Conservation (phyloP, 2,329 filamentous ascomycete species). For the Scolecobasidium constrictum region DNA sequence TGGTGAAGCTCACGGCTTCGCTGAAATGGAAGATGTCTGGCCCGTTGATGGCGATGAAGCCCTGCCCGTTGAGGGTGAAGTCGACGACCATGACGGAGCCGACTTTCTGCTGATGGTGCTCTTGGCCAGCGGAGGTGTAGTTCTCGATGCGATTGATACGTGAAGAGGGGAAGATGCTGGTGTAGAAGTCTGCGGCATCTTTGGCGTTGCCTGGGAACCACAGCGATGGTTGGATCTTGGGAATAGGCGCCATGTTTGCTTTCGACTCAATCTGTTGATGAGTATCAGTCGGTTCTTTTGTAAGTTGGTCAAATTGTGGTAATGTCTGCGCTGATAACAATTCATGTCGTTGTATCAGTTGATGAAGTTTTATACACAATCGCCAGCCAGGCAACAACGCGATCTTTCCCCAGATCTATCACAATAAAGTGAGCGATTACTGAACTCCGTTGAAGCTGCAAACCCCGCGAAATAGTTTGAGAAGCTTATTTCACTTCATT, state of each 20-base stretch:
- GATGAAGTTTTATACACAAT: neutral
- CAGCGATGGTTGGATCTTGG: neutral
- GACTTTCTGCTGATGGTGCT: conserved; percentile 21
- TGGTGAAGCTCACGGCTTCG: conserved; percentile 32
- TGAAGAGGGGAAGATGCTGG: conserved; percentile 30
- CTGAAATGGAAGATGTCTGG: conserved; percentile 30
- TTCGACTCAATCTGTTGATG: no score
- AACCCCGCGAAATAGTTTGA: no score
- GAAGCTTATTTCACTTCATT: no score
- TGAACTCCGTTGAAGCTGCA: no score
- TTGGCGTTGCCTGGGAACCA: conserved; percentile 17
- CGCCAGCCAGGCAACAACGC: neutral
- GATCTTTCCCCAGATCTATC: no score
- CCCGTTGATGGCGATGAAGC: conserved; percentile 34
- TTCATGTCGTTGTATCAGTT: no score
- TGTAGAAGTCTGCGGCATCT: conserved; percentile 32
- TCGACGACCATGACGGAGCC: conserved; percentile 25
- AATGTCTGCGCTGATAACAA: no score
- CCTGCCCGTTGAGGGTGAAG: conserved; percentile 29
- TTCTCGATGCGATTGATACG: conserved; percentile 23
- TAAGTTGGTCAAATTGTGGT: no score
- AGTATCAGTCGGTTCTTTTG: no score
- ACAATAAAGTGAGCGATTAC: no score
- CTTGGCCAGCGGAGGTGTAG: conserved; percentile 20
- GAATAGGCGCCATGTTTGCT: neutral